A percentile compares a stretch with the other conserved stretches of the same genome.
Evolutionary conservation across 495 filamentous ascomycete species (phyloP).

Genomic region (Bacidia rubella): DNA sequence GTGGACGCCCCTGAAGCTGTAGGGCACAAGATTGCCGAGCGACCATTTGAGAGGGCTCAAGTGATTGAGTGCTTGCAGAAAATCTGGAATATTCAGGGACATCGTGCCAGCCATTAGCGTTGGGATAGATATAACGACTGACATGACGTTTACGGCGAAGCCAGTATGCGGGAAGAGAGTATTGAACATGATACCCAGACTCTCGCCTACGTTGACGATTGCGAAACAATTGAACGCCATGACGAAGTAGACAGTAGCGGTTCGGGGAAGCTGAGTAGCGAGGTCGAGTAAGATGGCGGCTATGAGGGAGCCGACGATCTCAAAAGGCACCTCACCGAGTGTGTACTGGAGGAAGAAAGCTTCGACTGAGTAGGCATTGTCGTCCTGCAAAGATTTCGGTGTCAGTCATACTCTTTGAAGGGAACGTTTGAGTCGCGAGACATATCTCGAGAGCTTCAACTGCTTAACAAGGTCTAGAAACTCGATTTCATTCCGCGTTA

Average conservation of each 20-base stretch:
- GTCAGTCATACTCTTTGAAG: too few species aligned
- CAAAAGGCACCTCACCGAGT: slow-evolving; percentile 53
- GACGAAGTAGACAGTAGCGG: slow-evolving; percentile 47
- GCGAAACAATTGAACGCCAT: slow-evolving; percentile 54
- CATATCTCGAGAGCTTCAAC: too few species aligned
- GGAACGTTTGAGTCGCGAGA: too few species aligned
- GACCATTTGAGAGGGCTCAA: slow-evolving; percentile 56
- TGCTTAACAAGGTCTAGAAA: too few species aligned
- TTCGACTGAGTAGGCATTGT: slow-evolving; percentile 50
- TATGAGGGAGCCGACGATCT: slow-evolving; percentile 46
- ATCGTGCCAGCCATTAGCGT: slow-evolving; percentile 56
- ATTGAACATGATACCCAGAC: slow-evolving; percentile 67
- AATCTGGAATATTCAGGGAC: slow-evolving; percentile 48
- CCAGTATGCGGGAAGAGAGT: slow-evolving; percentile 61
- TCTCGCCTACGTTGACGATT: slow-evolving; percentile 60
- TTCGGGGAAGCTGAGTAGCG: slow-evolving; percentile 49
- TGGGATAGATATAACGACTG: slow-evolving; percentile 48
- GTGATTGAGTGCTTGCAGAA: slow-evolving; percentile 55
- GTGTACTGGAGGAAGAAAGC: slow-evolving; percentile 59
- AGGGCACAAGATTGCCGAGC: slow-evolving; percentile 47
- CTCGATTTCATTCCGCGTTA: slow-evolving; percentile 21
- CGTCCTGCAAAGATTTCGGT: too few species aligned
- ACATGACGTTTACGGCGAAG: slow-evolving; percentile 58
- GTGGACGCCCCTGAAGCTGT: slow-evolving; percentile 36
- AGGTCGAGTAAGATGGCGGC: slow-evolving; percentile 46